These are phyloP conservation scores for Zizania palustris DNA, from an alignment of 202 grass and related monocot genomes.

Conservation along the genomic window DNA sequence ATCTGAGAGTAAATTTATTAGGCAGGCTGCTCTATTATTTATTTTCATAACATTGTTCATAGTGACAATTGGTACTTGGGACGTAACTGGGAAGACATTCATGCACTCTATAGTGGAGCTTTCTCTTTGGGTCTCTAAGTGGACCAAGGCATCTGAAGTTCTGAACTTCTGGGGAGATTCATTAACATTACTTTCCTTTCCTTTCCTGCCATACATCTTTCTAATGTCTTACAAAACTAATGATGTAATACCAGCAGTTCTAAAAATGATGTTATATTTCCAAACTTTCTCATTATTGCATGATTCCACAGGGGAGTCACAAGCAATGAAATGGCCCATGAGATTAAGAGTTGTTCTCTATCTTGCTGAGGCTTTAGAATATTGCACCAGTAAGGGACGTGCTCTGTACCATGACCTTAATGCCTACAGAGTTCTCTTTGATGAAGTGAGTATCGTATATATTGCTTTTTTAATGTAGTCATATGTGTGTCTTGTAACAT, in stretches of 20 bases:
- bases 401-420: slow-evolving; percentile 99
- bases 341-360: slow-evolving; percentile 92
- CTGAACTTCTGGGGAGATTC: background rate
- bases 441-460: slow-evolving; percentile 67
- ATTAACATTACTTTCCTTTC: background rate
- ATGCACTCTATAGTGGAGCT: background rate
- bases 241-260: slow-evolving; percentile 3
- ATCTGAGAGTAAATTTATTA: background rate
- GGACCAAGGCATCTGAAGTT: background rate
- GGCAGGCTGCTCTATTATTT: background rate
- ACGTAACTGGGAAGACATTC: background rate
- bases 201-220: background rate
- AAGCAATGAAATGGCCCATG: slow-evolving; percentile 99
- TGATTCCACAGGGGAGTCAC: slow-evolving; percentile 79
- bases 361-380: slow-evolving; percentile 92
- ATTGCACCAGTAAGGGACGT: slow-evolving; percentile 84
- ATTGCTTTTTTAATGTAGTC: slow-evolving; percentile 24
- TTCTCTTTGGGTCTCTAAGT: slow-evolving; percentile 11
- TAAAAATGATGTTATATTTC: background rate
- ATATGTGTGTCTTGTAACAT: slow-evolving; percentile 33
- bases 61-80: slow-evolving; percentile 14
- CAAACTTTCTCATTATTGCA: slow-evolving; percentile 16
- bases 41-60: slow-evolving; percentile 10
- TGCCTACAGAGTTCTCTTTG: slow-evolving; percentile 97
- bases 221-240: background rate